Base-by-base conservation (phyloP, 371 early-diverging fungal species). In the Mortierella sp. region DNA sequence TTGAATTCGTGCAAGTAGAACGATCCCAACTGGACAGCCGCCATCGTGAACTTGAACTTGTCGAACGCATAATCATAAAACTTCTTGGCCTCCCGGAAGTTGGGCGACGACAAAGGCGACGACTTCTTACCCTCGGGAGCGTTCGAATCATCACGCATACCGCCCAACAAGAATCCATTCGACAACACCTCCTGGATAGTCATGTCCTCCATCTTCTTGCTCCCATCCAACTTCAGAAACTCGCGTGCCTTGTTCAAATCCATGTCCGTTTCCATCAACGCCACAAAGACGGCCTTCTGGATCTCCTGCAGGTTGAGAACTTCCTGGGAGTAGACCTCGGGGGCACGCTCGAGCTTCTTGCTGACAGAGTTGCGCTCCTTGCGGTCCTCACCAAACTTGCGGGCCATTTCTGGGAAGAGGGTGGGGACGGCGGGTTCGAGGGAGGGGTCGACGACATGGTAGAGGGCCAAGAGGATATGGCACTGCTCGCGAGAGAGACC, bases 11-110 rank as follows among this genome's bases (percentile, higher is more conserved):
- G 92, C 65, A 88, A 81, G 75, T 92, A 93, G 56, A 92, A 84
- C 5, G 91, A 91, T 0, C 92, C 92, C 54, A 92, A 83, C 79
- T 93, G 93, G 24, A 92, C 93, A 44, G 91, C 92, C 43, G 92
- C 92, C 93, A 93, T 92, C 14, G 91, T 86, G 82, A 90, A 92
- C 0, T 88, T 88, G 74, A 76, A 76, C 75, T 89, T 83, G 18
- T 90, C 88, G 54, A 93, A 88, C n/a, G 91, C 91, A 76, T 88
- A 88, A 68, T 91, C 91, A 43, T 91, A 88, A 32, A 90, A 85
- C 38, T 51, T 74, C 77, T 92, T 93, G 21, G 93, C 93, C 43
- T 90, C 89, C 49, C 88, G 88, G 81, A 93, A 93, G 72, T 91
- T 91, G 24, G 93, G 92, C 29, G 92, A 90, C 24, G 91, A 90